Evolutionary conservation across 192 early-diverging fungal species (phyloP).

Genomic region (Coemansia sp.): DNA sequence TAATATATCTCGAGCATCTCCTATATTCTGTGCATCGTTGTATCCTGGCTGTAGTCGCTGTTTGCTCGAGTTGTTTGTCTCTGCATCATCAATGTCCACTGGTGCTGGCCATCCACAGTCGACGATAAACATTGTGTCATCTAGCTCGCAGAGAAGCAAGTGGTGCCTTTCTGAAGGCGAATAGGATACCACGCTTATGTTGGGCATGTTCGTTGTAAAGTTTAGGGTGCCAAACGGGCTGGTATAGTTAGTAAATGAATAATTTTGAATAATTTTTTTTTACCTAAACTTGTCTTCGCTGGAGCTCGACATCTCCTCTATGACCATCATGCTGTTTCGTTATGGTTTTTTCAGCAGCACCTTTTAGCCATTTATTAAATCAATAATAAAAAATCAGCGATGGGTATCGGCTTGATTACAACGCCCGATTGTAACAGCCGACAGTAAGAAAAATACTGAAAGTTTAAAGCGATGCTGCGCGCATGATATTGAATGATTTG

Average conservation of each 20-base stretch:
- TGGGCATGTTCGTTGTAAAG: conserved; percentile 25
- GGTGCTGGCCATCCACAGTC: conserved; percentile 48
- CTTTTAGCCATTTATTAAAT: too few species aligned
- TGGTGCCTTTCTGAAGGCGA: conserved; percentile 46
- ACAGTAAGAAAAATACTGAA: too few species aligned
- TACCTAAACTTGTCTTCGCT: not conserved
- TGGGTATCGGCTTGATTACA: too few species aligned
- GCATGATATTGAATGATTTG: too few species aligned
- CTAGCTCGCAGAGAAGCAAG: conserved; percentile 47
- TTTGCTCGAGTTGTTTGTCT: conserved; percentile 10
- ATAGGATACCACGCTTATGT: conserved; percentile 42
- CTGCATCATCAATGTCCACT: conserved; percentile 1
- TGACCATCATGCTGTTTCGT: not conserved
- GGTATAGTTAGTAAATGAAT: not conserved
- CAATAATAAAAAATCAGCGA: too few species aligned
- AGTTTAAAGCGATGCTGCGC: too few species aligned
- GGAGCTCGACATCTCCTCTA: too few species aligned
- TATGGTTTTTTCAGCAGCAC: too few species aligned
- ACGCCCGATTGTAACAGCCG: too few species aligned
- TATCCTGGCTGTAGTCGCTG: not conserved
- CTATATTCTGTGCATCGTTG: not conserved
- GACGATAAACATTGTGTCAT: conserved; percentile 50
- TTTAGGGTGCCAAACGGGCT: not conserved
- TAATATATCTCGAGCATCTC: conserved; percentile 31
- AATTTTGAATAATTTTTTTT: not conserved